Evolutionary conservation across 2,329 filamentous ascomycete species (phyloP).

Genomic region (Rhynchosporium agropyri): DNA sequence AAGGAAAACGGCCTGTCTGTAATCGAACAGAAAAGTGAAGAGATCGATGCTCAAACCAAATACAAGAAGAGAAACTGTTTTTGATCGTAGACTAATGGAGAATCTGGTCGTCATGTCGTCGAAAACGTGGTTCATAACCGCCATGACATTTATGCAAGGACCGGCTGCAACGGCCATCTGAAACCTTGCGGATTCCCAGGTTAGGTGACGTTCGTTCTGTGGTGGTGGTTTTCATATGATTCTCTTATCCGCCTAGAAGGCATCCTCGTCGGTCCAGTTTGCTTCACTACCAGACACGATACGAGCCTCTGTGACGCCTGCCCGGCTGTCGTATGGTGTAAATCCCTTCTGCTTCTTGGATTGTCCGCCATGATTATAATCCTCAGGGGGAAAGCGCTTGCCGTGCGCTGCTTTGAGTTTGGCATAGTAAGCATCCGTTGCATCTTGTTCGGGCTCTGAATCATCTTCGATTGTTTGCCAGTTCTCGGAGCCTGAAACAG

Average conservation of each 20-base stretch:
- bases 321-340: constrained; percentile 51
- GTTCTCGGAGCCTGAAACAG: constrained; percentile 84
- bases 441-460: constrained; percentile 75
- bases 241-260: constrained; percentile 46
- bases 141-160: constrained; percentile 19
- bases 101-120: constrained; percentile 22
- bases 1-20: constrained; percentile 5
- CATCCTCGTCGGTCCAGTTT: constrained; percentile 67
- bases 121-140: constrained; percentile 29
- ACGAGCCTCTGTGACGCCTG: constrained; percentile 58
- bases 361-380: constrained; percentile 46
- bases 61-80: constrained; percentile 17
- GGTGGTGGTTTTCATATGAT: neutral
- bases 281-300: constrained; percentile 64
- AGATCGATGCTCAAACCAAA: constrained; percentile 14
- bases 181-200: no score
- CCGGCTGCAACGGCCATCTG: constrained; percentile 14
- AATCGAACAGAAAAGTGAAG: constrained; percentile 16
- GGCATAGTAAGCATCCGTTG: constrained; percentile 84
- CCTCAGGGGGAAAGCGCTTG: constrained; percentile 63
- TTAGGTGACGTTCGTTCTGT: neutral
- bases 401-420: constrained; percentile 70
- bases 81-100: neutral
- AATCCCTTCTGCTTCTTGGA: constrained; percentile 58
- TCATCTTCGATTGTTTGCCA: constrained; percentile 96